Percentiles rank a stretch among this genome's conserved stretches.
Conservation (phyloP, 768 basidiomycete species). For the Lactarius vividus region DNA sequence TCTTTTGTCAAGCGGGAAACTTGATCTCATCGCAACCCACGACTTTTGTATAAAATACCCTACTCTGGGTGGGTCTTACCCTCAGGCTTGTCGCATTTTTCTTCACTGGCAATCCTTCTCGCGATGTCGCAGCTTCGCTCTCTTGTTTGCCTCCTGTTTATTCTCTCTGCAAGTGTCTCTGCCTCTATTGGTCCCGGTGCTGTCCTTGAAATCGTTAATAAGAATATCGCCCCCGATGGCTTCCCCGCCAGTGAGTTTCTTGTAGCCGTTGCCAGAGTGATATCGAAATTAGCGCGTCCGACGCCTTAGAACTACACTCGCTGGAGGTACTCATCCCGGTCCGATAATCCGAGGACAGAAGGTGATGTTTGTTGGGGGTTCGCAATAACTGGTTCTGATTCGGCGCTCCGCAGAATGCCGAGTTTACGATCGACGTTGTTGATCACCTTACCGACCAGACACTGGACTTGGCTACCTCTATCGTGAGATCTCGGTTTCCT, state of each 20-base stretch:
- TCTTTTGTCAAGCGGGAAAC: too few relatives aligned
- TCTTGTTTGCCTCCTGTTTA: constrained; percentile 5
- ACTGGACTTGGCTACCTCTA: constrained; percentile 19
- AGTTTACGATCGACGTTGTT: constrained; percentile 10
- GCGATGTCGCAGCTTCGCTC: constrained; percentile 9
- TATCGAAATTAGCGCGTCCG: neutral
- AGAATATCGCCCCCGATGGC: constrained; percentile 20
- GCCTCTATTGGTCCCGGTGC: constrained; percentile 9
- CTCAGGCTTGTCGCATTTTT: constrained; percentile 2
- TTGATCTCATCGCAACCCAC: neutral
- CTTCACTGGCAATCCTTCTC: constrained; percentile 1
- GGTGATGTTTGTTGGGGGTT: neutral
- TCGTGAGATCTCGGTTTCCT: neutral
- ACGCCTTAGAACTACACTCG: constrained; percentile 10
- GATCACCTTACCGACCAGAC: neutral
- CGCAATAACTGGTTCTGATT: neutral
- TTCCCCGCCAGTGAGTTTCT: constrained; percentile 18
- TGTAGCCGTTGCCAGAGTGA: neutral
- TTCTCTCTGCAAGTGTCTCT: neutral
- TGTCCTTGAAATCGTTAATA: constrained; percentile 9
- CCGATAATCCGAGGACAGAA: constrained; percentile 15
- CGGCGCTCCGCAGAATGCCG: neutral
- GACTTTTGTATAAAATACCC: constrained; percentile 8
- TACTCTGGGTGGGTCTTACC: neutral
- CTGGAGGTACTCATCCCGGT: constrained; percentile 8